Evolutionary conservation across 2,329 filamentous ascomycete genomes (phyloP), one percentile per base, ranked within the genome.

Genomic region (Ceratocystis diversiconidia): DNA sequence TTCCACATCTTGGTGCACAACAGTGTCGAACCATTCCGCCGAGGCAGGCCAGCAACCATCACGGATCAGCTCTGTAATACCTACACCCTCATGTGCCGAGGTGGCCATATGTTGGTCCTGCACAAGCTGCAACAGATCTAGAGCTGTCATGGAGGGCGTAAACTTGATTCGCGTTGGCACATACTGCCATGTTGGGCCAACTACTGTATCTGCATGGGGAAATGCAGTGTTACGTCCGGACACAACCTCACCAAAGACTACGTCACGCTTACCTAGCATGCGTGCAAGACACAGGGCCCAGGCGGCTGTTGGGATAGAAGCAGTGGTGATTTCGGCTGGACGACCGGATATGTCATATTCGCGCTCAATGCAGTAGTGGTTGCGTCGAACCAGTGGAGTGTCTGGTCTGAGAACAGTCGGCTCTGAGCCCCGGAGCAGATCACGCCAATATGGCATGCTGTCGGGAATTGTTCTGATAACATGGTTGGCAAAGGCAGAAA

Each of bases 121-220:
- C 22, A 85, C 77, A 66, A 76, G 73, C 17, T 76, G 74, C 66
- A 85, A 77, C 3, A 85, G 74, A 65, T 84, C 80, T 1, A 77
- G 68, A 0, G 75, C 80, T 2, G 77, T 82, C 66, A 66, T 65
- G 79, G 81, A 82, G 2, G 73, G 71, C 2, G 76, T 74, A 70
- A 88, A 82, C 32, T 74, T 75, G 15, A 88, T 79, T 22, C 85
- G 79, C 44, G 87, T 79, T 0, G 86, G 85, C 0, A 86, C 78
- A 70, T 87, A 85, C 70, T 88, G 85, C 78, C 85, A 85, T 68
- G 84, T 86, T 0, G 85, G 85, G 0, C 86, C 86, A 59, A 83
- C 78, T 60, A 86, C 82, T 64, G 76, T 75, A 67, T 85, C 82
- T 22, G 80, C 79, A 44, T 68, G 67, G 2, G 65, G 41, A 0